Base-by-base conservation (phyloP, 2,329 filamentous ascomycete species). In the Clarireedia homoeocarpa region DNA sequence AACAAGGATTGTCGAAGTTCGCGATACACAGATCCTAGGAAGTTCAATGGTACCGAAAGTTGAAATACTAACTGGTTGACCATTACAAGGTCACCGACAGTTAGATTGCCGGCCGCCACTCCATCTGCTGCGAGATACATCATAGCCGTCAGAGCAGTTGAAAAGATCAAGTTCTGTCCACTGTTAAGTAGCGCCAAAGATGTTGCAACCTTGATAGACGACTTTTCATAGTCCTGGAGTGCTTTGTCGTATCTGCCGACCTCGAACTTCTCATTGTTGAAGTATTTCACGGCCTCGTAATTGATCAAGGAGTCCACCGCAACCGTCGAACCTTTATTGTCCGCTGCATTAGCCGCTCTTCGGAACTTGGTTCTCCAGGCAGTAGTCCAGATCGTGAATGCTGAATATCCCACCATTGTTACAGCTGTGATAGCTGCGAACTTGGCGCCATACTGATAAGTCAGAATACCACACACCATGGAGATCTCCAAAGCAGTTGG, bases 21-120 rank as follows among this genome's bases (percentile, higher is more conserved):
- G 64, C 94, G 87, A 71, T 99, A 99, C 12, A 99, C 92, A 14
- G 91, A 95, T n/a, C 94, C 94, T 4, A 99, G 77, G 72, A 99
- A 99, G 77, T 99, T 99, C 58, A 99, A 80, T 0, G 94, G 94
- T 4, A 99, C 90, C 0, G 91, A 96, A 5, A 99, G 84, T 73
- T 99, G 94, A 74, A 99, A 99, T 58, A 99, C 91, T 17, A 99
- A 84, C 75, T 97, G 94, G 71, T 99, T 99, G 63, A 99, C 90
- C 89, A 99, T 95, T 69, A 99, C 94, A 34, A 99, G 78, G 69
- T 99, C 95, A 57, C 94, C 94, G 14, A 99, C 91, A 0, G 92
- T 96, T 65, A 99, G 74, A 5, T 77, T 75, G 14, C 92, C 92
- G 3, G 75, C 77, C 1, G 89, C 90, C 1, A 99, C 91, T 38